A percentile compares a stretch with the other conserved stretches of the same genome.
These are phyloP conservation scores for Phylloporus sp. DNA, from an alignment of 768 basidiomycete genomes.

Conservation along the genomic window DNA sequence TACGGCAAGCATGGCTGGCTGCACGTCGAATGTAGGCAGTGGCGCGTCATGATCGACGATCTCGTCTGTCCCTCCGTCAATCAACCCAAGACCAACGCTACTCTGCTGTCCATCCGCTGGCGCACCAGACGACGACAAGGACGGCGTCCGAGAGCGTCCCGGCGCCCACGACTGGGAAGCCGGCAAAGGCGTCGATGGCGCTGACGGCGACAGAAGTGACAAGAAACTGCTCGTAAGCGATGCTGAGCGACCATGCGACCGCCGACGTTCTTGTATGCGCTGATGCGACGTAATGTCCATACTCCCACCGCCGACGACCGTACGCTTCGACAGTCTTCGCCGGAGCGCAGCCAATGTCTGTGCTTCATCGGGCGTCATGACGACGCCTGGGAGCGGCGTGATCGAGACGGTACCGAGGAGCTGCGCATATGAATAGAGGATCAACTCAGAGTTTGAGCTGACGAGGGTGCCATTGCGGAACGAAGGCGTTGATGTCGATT, in stretches of 20 bases:
- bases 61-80: constrained; percentile 31
- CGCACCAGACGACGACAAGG: constrained; percentile 22
- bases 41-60: constrained; percentile 58
- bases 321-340: constrained; percentile 41
- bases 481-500: constrained; percentile 11
- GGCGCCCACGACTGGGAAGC: constrained; percentile 24
- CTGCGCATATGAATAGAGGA: constrained; percentile 84
- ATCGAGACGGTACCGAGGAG: constrained; percentile 64
- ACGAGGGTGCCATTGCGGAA: constrained; percentile 43
- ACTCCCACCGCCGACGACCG: constrained; percentile 57
- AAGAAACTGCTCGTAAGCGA: constrained; percentile 49
- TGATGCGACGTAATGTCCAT: constrained; percentile 64
- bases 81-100: constrained; percentile 32
- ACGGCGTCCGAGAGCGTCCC: constrained; percentile 16
- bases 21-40: constrained; percentile 81
- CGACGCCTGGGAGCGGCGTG: constrained; percentile 40
- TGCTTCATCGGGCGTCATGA: constrained; percentile 41
- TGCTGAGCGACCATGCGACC: constrained; percentile 45
- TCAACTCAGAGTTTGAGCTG: constrained; percentile 53
- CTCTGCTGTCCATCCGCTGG: constrained; percentile 7
- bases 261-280: constrained; percentile 21
- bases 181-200: constrained; percentile 19
- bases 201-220: constrained; percentile 42
- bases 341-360: constrained; percentile 46
- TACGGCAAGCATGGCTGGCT: constrained; percentile 84